phyloP scores from a whole-genome alignment of 139 green algal genomes.

The Chlorella ohadii region DNA sequence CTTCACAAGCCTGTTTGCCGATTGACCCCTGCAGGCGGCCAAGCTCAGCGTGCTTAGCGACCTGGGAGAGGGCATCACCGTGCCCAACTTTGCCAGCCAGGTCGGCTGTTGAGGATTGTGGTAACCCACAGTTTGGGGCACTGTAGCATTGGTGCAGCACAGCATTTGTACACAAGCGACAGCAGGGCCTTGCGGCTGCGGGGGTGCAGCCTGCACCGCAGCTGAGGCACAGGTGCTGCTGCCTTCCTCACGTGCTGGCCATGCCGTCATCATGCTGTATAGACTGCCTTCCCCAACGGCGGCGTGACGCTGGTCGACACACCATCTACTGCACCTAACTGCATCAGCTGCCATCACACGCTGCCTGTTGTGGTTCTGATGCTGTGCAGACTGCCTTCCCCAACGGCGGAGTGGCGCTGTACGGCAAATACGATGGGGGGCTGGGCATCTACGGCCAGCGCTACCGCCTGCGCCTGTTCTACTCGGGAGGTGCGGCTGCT shows the following conservation, averaged over 20 bases:
- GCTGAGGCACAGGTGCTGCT: too few relatives aligned
- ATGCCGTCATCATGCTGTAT: too few relatives aligned
- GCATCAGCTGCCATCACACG: not conserved
- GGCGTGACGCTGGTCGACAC: not conserved
- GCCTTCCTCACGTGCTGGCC: too few relatives aligned
- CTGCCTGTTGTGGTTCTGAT: too few relatives aligned
- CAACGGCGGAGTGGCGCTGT: not conserved
- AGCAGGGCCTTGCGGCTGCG: too few relatives aligned
- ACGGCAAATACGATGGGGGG: conserved; percentile 2
- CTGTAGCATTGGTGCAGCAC: too few relatives aligned
- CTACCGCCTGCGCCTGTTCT: conserved; percentile 25
- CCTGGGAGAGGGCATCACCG: conserved; percentile 11
- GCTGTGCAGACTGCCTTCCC: not conserved
- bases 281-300: conserved; percentile 5
- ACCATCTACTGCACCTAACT: too few relatives aligned
- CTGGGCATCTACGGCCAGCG: not conserved
- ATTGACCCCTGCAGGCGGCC: too few relatives aligned
- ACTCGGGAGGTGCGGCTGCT: conserved; percentile 5
- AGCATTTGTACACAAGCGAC: not conserved
- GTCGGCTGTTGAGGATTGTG: not conserved
- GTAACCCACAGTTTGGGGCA: too few relatives aligned
- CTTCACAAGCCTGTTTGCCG: too few relatives aligned
- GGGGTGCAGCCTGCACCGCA: too few relatives aligned
- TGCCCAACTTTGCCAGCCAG: conserved; percentile 2
- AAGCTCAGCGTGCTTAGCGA: not conserved